Percentiles rank a stretch among this genome's conserved stretches.
Conservation (phyloP, 257 asterid genomes). For the Solanum raphanifolium region DNA sequence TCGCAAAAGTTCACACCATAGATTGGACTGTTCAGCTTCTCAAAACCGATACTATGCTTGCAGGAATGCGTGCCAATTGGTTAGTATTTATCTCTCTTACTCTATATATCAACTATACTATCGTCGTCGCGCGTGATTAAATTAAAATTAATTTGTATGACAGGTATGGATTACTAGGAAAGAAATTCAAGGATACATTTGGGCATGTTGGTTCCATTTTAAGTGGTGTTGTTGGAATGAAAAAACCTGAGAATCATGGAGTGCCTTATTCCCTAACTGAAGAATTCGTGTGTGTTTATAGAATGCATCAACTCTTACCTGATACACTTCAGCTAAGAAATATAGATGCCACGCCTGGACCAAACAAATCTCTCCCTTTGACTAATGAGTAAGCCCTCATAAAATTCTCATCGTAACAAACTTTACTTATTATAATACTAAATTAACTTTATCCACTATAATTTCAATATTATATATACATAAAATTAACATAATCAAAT, state of each 20-base stretch:
- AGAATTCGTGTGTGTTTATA: slow-evolving; percentile 42
- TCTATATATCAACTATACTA: background rate
- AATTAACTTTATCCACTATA: background rate
- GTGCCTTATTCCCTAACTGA: slow-evolving; percentile 55
- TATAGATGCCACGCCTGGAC: slow-evolving; percentile 28
- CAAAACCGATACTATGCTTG: slow-evolving; percentile 40
- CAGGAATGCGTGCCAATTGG: slow-evolving; percentile 55
- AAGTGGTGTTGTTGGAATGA: background rate
- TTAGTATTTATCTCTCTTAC: background rate
- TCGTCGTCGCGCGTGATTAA: background rate
- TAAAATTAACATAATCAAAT: background rate
- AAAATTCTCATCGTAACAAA: background rate
- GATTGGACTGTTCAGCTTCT: slow-evolving; percentile 64
- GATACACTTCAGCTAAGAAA: slow-evolving; percentile 39
- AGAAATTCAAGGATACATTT: background rate
- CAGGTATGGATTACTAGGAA: background rate
- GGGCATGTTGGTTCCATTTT: background rate
- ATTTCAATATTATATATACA: background rate
- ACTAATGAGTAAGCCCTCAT: slow-evolving; percentile 15
- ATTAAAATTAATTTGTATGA: background rate
- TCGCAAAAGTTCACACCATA: slow-evolving; percentile 65
- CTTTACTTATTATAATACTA: too few species aligned
- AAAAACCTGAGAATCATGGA: slow-evolving; percentile 23
- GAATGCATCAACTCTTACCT: slow-evolving; percentile 53
- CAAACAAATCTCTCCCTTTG: slow-evolving; percentile 45